These are phyloP conservation scores for Diaporthe australafricana DNA, from an alignment of 2,329 filamentous ascomycete species.

Conservation along the genomic window DNA sequence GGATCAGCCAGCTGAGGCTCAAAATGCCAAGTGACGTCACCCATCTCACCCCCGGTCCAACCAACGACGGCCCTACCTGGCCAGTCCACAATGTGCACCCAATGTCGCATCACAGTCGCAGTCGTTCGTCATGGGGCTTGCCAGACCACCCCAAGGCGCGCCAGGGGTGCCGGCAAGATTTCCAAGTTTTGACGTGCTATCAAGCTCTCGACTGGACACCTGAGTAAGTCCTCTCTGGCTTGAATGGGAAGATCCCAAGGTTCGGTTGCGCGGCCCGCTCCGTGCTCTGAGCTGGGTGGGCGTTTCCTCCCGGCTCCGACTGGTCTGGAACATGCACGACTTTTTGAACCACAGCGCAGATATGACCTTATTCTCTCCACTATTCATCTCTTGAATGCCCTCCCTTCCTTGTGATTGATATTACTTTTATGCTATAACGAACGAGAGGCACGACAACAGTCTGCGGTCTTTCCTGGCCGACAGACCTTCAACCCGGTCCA, in stretches of 20 bases:
- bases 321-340: not conserved
- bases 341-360: not conserved
- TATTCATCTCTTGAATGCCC: not conserved
- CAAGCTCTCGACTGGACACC: no score
- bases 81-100: not conserved
- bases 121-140: constrained; percentile 15
- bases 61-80: not conserved
- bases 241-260: not conserved
- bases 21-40: constrained; percentile 31
- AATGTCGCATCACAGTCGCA: constrained; percentile 16
- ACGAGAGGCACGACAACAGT: not conserved
- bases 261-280: constrained; percentile 16
- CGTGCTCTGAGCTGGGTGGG: not conserved
- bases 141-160: not conserved
- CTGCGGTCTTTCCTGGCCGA: no score
- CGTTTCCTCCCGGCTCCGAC: not conserved
- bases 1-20: constrained; percentile 8
- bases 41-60: not conserved
- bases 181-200: constrained; percentile 12
- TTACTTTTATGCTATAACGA: not conserved
- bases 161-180: constrained; percentile 6
- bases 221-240: not conserved
- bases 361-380: not conserved
- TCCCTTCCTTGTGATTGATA: no score
- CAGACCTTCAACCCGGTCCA: no score